Evolutionary conservation across 23 red algal species (phyloP), one percentile per base, ranked within the genome.

Genomic region (Agarophyton chilense): DNA sequence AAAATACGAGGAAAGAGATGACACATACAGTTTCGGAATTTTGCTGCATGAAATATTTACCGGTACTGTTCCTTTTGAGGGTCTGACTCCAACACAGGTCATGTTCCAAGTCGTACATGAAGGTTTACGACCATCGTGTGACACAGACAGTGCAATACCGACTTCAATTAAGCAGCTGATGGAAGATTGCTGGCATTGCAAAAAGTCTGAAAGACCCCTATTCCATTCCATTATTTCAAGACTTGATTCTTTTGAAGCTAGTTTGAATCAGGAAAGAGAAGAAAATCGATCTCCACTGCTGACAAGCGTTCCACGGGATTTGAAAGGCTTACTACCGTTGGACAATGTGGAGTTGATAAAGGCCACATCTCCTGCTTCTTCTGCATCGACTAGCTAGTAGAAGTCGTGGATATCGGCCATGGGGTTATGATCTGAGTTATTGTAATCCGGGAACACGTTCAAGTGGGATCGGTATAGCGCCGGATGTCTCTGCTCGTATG

Each of bases 1-100:
- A 34, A 43, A 45, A 9, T 97, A 89, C 65, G 25, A 39, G 13
- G 19, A 54, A 42, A 73, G 52, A 31, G 90, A 90, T 29, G 94
- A 97, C 72, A 71, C 87, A 26, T 97, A 93, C 39, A 93, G 88
- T 21, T 97, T 93, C 76, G 79, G 90, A 10, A 65, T 97, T 51
- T 45, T 97, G 21, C 35, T 93, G 0, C 88, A 80, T 57, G 94
- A 97, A 55, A 81, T 97, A 29, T 93, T 93, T 46, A 82, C 90
- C 21, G 80, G 81, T 21, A 62, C 28, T 22, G 80, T 88, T 1
- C 95, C 95, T 39, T 97, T 83, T 24, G 75, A 50, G 16, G 82
- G 83, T 33, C 49, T 97, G 58, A 44, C 61, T n/a, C 77, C 95
- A n/a, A 83, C 82, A 18, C 89, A 97, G 32, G 68, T 97, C 2